These are phyloP conservation scores for Podospora conica DNA, from an alignment of 495 filamentous ascomycete genomes.

Conservation along the genomic window DNA sequence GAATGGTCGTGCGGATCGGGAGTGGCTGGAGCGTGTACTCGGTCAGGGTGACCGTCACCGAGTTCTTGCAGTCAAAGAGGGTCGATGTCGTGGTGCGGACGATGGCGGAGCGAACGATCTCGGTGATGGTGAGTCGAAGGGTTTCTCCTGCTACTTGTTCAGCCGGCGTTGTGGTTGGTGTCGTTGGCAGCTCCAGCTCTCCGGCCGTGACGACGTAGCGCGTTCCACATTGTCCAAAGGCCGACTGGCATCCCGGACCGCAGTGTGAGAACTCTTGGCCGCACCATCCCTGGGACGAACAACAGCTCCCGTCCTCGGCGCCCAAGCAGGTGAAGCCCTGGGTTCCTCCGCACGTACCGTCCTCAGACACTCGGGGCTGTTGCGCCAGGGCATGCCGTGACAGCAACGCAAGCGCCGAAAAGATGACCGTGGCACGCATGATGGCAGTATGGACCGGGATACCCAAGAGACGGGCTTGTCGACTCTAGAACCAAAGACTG, in stretches of 20 bases:
- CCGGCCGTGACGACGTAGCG: neutral
- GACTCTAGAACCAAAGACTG: neutral
- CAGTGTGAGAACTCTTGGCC: constrained; percentile 30
- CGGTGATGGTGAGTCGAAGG: constrained; percentile 6
- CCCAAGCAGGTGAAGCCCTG: constrained; percentile 14
- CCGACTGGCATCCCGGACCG: constrained; percentile 30
- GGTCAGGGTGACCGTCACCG: constrained; percentile 10
- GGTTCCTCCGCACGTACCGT: constrained; percentile 14
- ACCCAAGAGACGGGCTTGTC: neutral
- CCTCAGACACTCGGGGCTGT: constrained; percentile 9
- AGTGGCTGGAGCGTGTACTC: constrained; percentile 7
- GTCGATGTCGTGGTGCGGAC: constrained; percentile 2
- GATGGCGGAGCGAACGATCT: constrained; percentile 5
- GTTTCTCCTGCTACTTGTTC: neutral
- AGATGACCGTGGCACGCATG: constrained; percentile 4
- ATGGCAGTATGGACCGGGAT: constrained; percentile 21
- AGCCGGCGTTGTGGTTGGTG: neutral
- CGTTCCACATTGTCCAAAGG: constrained; percentile 25
- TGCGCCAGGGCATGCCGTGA: constrained; percentile 3
- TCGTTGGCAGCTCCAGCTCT: neutral
- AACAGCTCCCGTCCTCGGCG: constrained; percentile 21
- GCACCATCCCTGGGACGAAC: constrained; percentile 28
- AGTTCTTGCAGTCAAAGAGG: neutral
- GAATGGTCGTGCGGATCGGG: constrained; percentile 9
- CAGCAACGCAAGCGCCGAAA: constrained; percentile 5